A percentile compares a stretch with the other conserved stretches of the same genome.
phyloP scores from a whole-genome alignment of 2,329 filamentous ascomycete species.

The Leptodontidium sp. region DNA sequence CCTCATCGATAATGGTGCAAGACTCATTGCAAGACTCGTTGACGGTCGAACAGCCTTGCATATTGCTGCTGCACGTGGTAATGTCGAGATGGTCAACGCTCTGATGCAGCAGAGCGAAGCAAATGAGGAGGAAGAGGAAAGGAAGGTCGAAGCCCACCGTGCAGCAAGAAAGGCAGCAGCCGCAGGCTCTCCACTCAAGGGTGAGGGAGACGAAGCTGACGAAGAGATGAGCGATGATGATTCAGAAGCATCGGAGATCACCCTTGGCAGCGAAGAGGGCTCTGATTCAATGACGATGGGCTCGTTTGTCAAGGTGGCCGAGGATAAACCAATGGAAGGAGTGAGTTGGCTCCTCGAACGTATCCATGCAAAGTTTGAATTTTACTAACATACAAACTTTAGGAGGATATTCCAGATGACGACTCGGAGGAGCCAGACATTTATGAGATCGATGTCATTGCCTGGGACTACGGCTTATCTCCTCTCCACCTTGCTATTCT shows the following conservation, averaged over 20 bases:
- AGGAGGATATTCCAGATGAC: constrained; percentile 60
- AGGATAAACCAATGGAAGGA: constrained; percentile 55
- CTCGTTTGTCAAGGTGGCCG: constrained; percentile 75
- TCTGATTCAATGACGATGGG: constrained; percentile 67
- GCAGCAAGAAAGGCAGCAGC: constrained; percentile 40
- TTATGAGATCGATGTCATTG: constrained; percentile 78
- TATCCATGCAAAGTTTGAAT: not conserved
- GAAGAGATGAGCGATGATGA: constrained; percentile 50
- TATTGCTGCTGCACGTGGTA: constrained; percentile 76
- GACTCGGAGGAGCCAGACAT: constrained; percentile 76
- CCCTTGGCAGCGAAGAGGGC: constrained; percentile 39
- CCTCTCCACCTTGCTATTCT: constrained; percentile 83
- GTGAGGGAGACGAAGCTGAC: constrained; percentile 40
- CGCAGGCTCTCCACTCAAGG: not conserved
- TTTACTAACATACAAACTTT: constrained; percentile 47
- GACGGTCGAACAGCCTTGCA: constrained; percentile 87
- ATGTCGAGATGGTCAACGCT: constrained; percentile 72
- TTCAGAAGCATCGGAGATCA: constrained; percentile 46
- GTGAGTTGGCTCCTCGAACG: constrained; percentile 51
- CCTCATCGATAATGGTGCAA: constrained; percentile 75
- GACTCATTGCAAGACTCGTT: constrained; percentile 76
- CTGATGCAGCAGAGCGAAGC: constrained; percentile 77
- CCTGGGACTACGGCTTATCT: constrained; percentile 80
- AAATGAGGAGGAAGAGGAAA: constrained; percentile 74
- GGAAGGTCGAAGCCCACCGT: constrained; percentile 58